phyloP scores from a whole-genome alignment of 2,329 filamentous ascomycete genomes.

The Penicillium crustosum region DNA sequence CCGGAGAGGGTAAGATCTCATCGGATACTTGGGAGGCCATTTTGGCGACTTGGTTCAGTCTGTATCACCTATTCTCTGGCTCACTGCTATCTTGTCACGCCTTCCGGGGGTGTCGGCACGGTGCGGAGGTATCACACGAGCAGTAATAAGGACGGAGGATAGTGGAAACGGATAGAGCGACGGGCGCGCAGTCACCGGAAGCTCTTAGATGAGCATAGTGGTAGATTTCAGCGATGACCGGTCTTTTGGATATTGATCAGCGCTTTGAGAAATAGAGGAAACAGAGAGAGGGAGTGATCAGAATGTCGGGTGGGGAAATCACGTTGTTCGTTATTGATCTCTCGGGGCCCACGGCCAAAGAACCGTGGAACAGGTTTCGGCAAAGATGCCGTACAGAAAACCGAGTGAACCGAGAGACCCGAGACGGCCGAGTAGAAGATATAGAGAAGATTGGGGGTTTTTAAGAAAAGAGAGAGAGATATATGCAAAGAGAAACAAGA shows the following conservation, averaged over 20 bases:
- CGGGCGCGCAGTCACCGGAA: slow-evolving; percentile 3
- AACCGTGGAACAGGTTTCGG: slow-evolving; percentile 21
- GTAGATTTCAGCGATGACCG: background rate
- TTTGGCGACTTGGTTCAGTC: slow-evolving; percentile 4
- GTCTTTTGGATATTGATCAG: background rate
- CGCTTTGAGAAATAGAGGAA: background rate
- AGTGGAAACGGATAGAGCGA: background rate
- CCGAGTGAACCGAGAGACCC: slow-evolving; percentile 11
- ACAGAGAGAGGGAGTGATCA: background rate
- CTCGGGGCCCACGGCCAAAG: slow-evolving; percentile 13
- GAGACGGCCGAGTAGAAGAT: background rate
- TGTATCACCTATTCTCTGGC: background rate
- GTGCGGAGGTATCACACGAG: background rate
- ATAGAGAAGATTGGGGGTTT: background rate
- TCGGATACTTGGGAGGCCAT: slow-evolving; percentile 35
- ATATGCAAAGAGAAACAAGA: background rate
- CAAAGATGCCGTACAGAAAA: slow-evolving; percentile 4
- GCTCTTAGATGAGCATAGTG: slow-evolving; percentile 10
- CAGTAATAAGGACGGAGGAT: background rate
- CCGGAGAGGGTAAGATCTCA: slow-evolving; percentile 35
- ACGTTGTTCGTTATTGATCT: slow-evolving; percentile 9
- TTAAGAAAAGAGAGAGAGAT: background rate
- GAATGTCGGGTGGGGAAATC: slow-evolving; percentile 4
- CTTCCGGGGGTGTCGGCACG: background rate
- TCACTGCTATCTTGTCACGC: background rate